phyloP scores from a whole-genome alignment of 257 asterid genomes.

The Hygrophila difformis region DNA sequence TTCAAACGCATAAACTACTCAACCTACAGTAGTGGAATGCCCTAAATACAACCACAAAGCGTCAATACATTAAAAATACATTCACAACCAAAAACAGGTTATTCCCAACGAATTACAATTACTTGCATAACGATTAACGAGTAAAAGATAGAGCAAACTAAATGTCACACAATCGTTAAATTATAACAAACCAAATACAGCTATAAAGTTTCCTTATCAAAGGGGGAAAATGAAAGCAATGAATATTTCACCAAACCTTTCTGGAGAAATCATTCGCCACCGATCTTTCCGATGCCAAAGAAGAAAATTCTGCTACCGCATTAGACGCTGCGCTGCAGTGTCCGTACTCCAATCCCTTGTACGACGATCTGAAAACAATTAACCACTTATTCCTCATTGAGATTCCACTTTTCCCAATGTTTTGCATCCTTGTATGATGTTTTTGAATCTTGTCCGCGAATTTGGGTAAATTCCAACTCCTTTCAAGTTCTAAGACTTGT shows the following conservation, averaged over 20 bases:
- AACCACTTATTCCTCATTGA: slow-evolving; percentile 32
- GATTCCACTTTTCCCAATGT: slow-evolving; percentile 29
- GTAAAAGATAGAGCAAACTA: background rate
- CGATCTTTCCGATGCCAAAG: slow-evolving; percentile 26
- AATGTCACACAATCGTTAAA: background rate
- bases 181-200: too few relatives aligned
- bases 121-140: slow-evolving; percentile 2
- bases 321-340: slow-evolving; percentile 21
- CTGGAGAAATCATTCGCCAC: slow-evolving; percentile 19
- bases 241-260: slow-evolving; percentile 29
- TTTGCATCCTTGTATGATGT: slow-evolving; percentile 27
- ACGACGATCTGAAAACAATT: slow-evolving; percentile 29
- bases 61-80: background rate
- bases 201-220: too few relatives aligned
- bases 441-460: too few relatives aligned
- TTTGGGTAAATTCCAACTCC: background rate
- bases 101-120: background rate
- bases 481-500: background rate
- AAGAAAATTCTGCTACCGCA: slow-evolving; percentile 34
- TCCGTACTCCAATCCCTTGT: slow-evolving; percentile 26
- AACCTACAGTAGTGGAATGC: background rate
- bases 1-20: slow-evolving; percentile 2
- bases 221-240: too few relatives aligned
- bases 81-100: slow-evolving; percentile 1
- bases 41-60: slow-evolving; percentile 2